phyloP scores from a whole-genome alignment of 2,329 filamentous ascomycete species.

The Stagonosporopsis vannaccii region DNA sequence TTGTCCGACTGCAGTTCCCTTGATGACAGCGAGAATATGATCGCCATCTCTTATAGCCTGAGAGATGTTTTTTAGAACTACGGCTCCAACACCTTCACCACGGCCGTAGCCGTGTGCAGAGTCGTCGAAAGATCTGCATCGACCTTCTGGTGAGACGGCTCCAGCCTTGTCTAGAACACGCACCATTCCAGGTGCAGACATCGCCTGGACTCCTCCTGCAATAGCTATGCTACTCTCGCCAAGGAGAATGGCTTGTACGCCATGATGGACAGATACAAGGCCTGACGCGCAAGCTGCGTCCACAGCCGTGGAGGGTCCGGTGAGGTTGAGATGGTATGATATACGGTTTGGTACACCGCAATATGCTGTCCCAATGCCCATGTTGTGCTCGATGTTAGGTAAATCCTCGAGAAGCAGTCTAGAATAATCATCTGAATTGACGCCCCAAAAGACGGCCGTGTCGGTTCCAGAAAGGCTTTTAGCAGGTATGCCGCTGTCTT shows the following conservation, averaged over 20 bases:
- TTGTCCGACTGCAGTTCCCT: constrained; percentile 36
- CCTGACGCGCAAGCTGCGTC: constrained; percentile 39
- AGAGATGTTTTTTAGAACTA: constrained; percentile 49
- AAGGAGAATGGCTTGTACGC: constrained; percentile 29
- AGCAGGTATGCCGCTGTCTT: constrained; percentile 33
- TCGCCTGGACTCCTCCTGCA: constrained; percentile 48
- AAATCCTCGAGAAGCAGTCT: constrained; percentile 25
- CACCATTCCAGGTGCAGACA: constrained; percentile 26
- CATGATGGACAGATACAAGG: constrained; percentile 32
- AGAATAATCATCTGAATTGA: constrained; percentile 22
- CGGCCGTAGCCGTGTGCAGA: constrained; percentile 69
- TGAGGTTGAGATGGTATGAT: constrained; percentile 34
- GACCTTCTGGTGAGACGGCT: constrained; percentile 55
- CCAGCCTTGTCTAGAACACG: constrained; percentile 52
- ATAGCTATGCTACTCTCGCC: constrained; percentile 44
- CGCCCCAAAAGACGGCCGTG: constrained; percentile 36
- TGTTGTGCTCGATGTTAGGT: constrained; percentile 19
- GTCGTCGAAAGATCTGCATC: constrained; percentile 53
- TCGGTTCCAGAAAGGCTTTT: constrained; percentile 20
- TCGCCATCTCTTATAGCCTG: constrained; percentile 53
- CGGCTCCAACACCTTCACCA: constrained; percentile 63
- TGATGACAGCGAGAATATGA: constrained; percentile 41
- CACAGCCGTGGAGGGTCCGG: constrained; percentile 33
- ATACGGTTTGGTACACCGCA: constrained; percentile 28
- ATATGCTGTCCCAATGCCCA: constrained; percentile 29